Base-by-base conservation (phyloP, 2,329 filamentous ascomycete genomes). In the Calcarisporium arbuscula region DNA sequence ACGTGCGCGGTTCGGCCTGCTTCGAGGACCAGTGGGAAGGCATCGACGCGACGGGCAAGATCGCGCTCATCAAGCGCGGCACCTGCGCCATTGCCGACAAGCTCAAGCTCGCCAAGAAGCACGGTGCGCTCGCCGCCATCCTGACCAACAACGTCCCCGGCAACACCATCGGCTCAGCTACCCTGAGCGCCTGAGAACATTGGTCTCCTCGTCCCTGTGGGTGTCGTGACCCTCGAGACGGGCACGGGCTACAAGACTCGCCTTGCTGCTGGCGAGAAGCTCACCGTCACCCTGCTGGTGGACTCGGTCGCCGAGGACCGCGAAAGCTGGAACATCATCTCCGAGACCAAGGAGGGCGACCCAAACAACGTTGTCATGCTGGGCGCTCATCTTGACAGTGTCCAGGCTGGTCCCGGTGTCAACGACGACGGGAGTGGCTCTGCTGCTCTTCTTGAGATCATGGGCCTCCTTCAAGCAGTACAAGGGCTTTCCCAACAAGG, bases 91-190 rank as follows among this genome's bases (percentile, higher is more conserved):
- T 68, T 23, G 35, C 56, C 5, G 55, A 61, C 35, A 69, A 67
- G 50, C 49, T 64, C 22, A 60, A 56, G 45, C 54, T 66, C 5
- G 65, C 65, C 22, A 58, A 52, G 42, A 51, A 53, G 3, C 51
- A 60, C 19, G 64, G 64, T 23, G 65, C 65, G 2, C 10, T 60
- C 5, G 64, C 55, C 23, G 61, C 70, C 2, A 57, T 83, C 31
- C 62, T 83, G 38, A 81, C 77, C 57, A 75, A 83, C 64, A 76
- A 80, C 41, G 60, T 54, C 3, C 53, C 65, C 0, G 73, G 70
- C 1, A 39, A 38, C 4, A 30, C 55, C 4, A 50, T 66, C 3
- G 56, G 57, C 8, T 19, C 34, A 19, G 74, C 72, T 11, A 78
- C 74, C 1, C 61, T 81, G 4, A 65, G 68, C 12, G 56, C 56